Conservation (phyloP, 192 early-diverging fungal genomes). For the Funneliformis mosseae region DNA sequence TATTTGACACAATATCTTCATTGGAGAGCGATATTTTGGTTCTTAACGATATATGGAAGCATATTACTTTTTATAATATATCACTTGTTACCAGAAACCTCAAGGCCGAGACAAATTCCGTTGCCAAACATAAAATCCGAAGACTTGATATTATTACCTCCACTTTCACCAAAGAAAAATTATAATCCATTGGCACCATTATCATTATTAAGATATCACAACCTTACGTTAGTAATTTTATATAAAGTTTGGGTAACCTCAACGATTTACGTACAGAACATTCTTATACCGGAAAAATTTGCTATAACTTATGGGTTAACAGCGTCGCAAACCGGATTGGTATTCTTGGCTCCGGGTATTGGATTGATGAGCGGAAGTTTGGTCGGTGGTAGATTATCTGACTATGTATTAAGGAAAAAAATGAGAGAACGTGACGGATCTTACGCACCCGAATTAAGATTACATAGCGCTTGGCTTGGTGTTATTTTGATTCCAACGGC, state of each 20-base stretch:
- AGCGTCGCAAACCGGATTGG: neutral
- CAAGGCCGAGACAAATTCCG: neutral
- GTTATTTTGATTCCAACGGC: constrained; percentile 36
- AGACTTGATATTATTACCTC: neutral
- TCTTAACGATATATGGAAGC: constrained; percentile 1
- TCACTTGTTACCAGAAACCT: neutral
- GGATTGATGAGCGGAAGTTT: constrained; percentile 47
- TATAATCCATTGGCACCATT: constrained; percentile 3
- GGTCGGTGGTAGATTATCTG: constrained; percentile 43
- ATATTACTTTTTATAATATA: neutral
- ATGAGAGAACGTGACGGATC: constrained; percentile 11
- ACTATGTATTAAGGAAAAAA: constrained; percentile 36
- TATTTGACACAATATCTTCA: constrained; percentile 26
- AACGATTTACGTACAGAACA: constrained; percentile 4
- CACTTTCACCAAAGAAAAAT: neutral
- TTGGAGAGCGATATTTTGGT: constrained; percentile 13
- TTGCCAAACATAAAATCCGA: neutral
- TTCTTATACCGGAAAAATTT: constrained; percentile 9
- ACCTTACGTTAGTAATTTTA: neutral
- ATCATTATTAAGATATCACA: neutral
- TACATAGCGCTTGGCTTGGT: constrained; percentile 41
- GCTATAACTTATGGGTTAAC: neutral
- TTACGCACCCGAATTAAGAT: constrained; percentile 6
- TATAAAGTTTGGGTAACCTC: neutral
- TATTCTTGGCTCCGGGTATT: constrained; percentile 42